phyloP scores from a whole-genome alignment of 306 rosid genomes.

The Adenanthera pavonina region DNA sequence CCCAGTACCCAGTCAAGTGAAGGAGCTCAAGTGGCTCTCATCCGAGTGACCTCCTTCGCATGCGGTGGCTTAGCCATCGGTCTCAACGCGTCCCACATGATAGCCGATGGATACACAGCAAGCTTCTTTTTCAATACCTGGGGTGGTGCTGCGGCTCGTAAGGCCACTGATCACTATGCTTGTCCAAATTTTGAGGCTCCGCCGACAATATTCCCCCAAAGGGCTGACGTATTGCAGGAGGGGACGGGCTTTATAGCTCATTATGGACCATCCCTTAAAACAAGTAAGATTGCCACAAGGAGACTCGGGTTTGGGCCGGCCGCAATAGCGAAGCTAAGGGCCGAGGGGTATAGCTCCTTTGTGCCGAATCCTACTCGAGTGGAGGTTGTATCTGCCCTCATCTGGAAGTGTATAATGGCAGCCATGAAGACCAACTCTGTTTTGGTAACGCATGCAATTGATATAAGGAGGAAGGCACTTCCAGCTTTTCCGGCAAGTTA shows the following conservation, averaged over 20 bases:
- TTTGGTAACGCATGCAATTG: neutral
- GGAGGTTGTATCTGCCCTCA: constrained; percentile 12
- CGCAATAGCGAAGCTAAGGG: neutral
- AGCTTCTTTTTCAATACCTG: neutral
- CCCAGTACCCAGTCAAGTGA: neutral
- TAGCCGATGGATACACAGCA: neutral
- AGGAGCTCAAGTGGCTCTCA: neutral
- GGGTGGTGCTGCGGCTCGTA: neutral
- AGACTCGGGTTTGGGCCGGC: neutral
- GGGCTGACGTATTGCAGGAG: neutral
- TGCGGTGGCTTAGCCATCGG: constrained; percentile 27
- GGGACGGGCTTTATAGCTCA: neutral
- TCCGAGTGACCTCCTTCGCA: constrained; percentile 19
- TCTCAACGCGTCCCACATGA: neutral
- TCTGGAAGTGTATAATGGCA: neutral
- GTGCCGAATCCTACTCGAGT: constrained; percentile 21
- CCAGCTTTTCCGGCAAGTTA: constrained; percentile 1
- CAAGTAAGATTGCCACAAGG: neutral
- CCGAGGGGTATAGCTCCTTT: neutral
- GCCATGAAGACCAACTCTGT: neutral
- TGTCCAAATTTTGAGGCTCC: no score
- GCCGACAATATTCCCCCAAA: neutral
- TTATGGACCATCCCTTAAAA: neutral
- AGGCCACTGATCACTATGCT: neutral
- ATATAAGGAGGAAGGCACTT: constrained; percentile 14